phyloP scores from a whole-genome alignment of 805 yeast genomes.

The Cephaloascus albidus region DNA sequence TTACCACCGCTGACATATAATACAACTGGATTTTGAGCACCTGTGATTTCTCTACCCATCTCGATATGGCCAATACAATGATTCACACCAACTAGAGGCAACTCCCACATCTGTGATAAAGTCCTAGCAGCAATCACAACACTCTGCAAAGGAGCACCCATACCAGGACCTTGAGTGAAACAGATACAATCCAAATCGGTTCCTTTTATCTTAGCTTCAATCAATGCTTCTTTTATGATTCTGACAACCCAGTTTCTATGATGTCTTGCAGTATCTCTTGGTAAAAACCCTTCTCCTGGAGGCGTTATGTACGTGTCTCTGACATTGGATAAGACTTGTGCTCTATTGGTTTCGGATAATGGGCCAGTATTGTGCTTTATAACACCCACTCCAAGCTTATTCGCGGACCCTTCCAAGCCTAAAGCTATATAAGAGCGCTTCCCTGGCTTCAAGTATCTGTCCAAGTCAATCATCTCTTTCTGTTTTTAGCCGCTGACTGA shows the following conservation, averaged over 20 bases:
- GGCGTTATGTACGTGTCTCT: constrained; percentile 95
- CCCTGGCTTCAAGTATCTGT: constrained; percentile 28
- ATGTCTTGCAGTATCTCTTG: constrained; percentile 94
- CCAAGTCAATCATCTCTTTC: constrained; percentile 27
- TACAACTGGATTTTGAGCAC: constrained; percentile 96
- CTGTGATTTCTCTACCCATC: constrained; percentile 98
- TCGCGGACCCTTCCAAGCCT: constrained; percentile 96
- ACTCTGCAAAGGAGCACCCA: constrained; percentile 97
- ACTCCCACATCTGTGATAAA: constrained; percentile 64
- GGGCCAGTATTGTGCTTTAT: constrained; percentile 65
- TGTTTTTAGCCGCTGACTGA: too few relatives aligned
- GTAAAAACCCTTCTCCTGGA: constrained; percentile 96
- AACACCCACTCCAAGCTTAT: constrained; percentile 90
- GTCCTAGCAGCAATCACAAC: constrained; percentile 92
- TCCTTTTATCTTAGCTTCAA: constrained; percentile 44
- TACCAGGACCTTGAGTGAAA: constrained; percentile 98
- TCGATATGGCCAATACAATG: constrained; percentile 98
- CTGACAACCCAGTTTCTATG: constrained; percentile 93
- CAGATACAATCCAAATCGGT: constrained; percentile 69
- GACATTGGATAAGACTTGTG: constrained; percentile 76
- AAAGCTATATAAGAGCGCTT: constrained; percentile 55
- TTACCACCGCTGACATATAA: constrained; percentile 97
- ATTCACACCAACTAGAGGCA: constrained; percentile 90
- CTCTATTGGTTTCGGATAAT: constrained; percentile 46
- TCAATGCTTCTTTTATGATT: constrained; percentile 55